Percentiles rank a stretch among this genome's conserved stretches.
These are phyloP conservation scores for Excoecaria agallocha DNA, from an alignment of 345 rosid species.

Conservation along the genomic window DNA sequence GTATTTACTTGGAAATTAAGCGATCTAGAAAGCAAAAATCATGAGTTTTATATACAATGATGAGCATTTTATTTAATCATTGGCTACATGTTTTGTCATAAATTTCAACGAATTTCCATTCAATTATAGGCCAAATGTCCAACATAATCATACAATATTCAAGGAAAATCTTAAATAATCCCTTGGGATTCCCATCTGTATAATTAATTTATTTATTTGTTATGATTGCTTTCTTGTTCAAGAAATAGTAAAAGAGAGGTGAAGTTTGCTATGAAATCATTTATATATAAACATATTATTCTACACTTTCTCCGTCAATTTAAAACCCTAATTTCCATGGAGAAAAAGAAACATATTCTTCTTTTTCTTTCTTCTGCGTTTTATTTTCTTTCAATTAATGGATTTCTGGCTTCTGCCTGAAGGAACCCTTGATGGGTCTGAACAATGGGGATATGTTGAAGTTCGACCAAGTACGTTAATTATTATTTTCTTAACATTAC, in stretches of 20 bases:
- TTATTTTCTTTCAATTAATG: background rate
- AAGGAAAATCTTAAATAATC: too few species aligned
- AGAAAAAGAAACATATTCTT: constrained; percentile 8
- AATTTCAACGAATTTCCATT: background rate
- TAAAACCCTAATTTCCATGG: background rate
- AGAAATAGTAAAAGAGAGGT: background rate
- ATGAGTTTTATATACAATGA: too few species aligned
- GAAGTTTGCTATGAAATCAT: background rate
- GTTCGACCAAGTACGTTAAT: constrained; percentile 36
- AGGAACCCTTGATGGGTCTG: constrained; percentile 39
- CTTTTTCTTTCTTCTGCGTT: constrained; percentile 1
- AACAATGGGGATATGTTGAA: constrained; percentile 45
- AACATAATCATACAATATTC: too few species aligned
- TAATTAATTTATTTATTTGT: background rate
- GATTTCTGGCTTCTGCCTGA: constrained; percentile 2
- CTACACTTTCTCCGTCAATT: background rate
- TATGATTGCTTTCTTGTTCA: background rate
- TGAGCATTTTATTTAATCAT: background rate
- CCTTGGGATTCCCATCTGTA: background rate
- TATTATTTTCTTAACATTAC: background rate
- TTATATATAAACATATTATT: background rate
- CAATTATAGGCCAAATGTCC: too few species aligned
- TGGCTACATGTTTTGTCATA: background rate
- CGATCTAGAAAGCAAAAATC: background rate
- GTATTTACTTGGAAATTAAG: background rate